Base-by-base conservation (phyloP, 805 yeast species). In the Candida lessepsii region DNA sequence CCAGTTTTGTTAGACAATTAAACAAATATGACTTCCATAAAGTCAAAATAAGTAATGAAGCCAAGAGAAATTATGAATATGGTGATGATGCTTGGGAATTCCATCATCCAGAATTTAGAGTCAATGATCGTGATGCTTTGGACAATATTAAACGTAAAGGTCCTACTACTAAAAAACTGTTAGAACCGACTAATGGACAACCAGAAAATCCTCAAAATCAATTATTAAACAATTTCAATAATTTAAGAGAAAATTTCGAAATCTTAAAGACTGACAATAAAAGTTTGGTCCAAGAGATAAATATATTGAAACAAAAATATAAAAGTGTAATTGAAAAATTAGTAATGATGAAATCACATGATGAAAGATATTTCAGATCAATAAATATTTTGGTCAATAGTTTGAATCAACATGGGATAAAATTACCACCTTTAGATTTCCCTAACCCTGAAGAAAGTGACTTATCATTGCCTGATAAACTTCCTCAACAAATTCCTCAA, bases 21-120 rank as follows among this genome's bases (percentile, higher is more conserved):
- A 93, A 93, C 72, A 93, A 93, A 63, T 93, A 93, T 58, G 99
- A 91, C 63, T 93, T 93, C 70, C 99, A 93, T 70, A 93, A 93
- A 65, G 95, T 93, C 32, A 86, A 91, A 57, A 71, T 79, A 33
- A 69, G 85, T 29, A 76, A 71, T 42, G 89, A 81, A 50, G 85
- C 78, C 45, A 75, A 74, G 51, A 57, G 54, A 44, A 54, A 47
- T 36, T 63, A 71, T 44, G 78, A 79, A 43, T 80, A 81, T 53
- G 86, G 89, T 28, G 88, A 82, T 41, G 79, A 83, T 60, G 81
- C 90, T 15, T 91, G 98, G 97, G 97, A 91, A 60, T 91, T 93
- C 67, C 80, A 81, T 56, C 98, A 93, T 60, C 95, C 96, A 0
- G 87, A 81, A 48, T 93, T 93, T 61, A 76, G 76, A 49, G 76